Evolutionary conservation across 164 flowering plant species (phyloP), one percentile per base, ranked within the genome.

Genomic region (Stephania yunnanensis): DNA sequence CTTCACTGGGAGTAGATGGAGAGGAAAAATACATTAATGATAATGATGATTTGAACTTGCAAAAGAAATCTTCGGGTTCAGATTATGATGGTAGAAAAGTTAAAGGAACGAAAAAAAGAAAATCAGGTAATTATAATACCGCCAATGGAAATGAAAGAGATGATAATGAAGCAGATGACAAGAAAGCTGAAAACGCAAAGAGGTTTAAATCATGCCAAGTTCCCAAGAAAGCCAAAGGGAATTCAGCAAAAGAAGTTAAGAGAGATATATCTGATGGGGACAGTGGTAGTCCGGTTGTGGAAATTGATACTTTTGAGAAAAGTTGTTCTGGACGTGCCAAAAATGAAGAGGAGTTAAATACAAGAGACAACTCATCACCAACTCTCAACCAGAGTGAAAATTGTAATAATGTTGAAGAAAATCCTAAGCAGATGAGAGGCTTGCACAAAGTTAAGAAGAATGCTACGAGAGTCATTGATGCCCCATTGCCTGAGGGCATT

Each of bases 21-120:
- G 89, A 89, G 78, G 95, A 89, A 81, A 85, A 87, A 75, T 80
- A 83, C 73, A 65, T 79, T 73, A 82, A 80, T 75, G 85, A 77
- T 75, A 79, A 74, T 1, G 61, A 15, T 65, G 84, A 78, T 77
- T 48, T 78, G 25, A 79, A 67, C 52, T 72, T 68, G 30, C 75
- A 64, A 50, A 42, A 69, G 36, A 70, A 22, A 66, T 71, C 75
- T 42, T 52, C 46, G 65, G 20, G 70, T 29, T 17, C 45, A 4
- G 75, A 6, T 15, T 74, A 31, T 42, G 75, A 69, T 73, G 75
- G 70, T 31, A 84, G 76, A 42, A 77, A 85, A 76, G 46, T 73
- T 10, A 30, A 80, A 83, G 79, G 81, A 82, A 79, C 68, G 65
- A 50, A 55, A 15, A 11, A 3, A 11, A 72, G 61, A 58, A 7